Evolutionary conservation across 129 eudicot species (phyloP).

Genomic region (Helichrysum umbraculigerum): DNA sequence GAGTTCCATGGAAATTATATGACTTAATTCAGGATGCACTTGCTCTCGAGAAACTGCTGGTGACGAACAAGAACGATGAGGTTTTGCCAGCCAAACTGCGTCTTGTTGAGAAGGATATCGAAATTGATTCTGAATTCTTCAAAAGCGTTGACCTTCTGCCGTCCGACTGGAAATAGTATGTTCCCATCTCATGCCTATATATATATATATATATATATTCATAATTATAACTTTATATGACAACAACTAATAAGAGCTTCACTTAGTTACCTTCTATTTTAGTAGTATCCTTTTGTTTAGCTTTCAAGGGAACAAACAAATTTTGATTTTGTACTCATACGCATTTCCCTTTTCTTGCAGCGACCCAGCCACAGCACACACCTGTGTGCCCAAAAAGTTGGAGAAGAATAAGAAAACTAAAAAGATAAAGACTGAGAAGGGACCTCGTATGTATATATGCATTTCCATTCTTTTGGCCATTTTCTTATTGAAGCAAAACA

Average conservation of each 20-base stretch:
- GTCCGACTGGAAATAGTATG: background rate
- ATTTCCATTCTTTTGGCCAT: background rate
- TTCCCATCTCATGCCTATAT: background rate
- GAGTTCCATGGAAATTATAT: too few species aligned
- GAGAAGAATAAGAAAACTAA: background rate
- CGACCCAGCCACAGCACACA: background rate
- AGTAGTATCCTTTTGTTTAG: background rate
- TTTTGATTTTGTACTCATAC: background rate
- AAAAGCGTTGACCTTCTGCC: background rate
- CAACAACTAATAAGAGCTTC: background rate
- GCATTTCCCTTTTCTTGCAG: background rate
- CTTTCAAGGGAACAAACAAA: background rate
- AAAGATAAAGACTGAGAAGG: background rate
- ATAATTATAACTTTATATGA: background rate
- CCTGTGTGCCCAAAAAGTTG: too few species aligned
- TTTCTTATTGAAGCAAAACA: background rate
- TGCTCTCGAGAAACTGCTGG: background rate
- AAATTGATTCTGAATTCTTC: background rate
- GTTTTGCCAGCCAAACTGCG: background rate
- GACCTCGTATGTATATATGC: background rate
- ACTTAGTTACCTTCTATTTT: too few species aligned
- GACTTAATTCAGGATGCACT: background rate
- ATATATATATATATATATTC: too few species aligned
- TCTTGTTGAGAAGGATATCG: background rate
- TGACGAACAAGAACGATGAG: background rate